Base-by-base conservation (phyloP, 1,284 basidiomycete species). In the Bjerkandera adusta region DNA sequence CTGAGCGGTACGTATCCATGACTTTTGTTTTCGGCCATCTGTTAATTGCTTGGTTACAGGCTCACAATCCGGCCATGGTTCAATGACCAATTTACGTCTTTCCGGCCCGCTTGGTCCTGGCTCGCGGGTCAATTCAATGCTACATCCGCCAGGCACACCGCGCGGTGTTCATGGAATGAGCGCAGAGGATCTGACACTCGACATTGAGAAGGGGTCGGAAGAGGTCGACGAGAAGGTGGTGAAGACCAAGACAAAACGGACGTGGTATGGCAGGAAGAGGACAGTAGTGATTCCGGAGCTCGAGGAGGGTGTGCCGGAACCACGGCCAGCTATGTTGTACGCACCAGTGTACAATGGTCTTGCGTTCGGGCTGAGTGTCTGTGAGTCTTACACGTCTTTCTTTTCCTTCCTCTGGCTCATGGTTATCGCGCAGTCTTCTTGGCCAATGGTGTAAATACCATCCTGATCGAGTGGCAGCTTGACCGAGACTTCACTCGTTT, bases 341-440 rank as follows among this genome's bases (percentile, higher is more conserved):
- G 70, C 75, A 12, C 70, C 76, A 5, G 51, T 79, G 7, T 68
- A 71, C 50, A 75, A 75, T 51, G 77, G 75, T 5, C 45, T 77
- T 15, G 67, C 72, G 1, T 69, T 72, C 26, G 68, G 61, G 8
- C 50, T 72, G 49, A 58, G 68, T 13, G 51, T 68, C 20, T 62
- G 66, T 68, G 50, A 47, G 68, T 62, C 7, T 8, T 35, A 35
- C 13, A 24, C 24, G 21, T n/a, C n/a, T n/a, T n/a, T n/a, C n/a
- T n/a, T n/a, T n/a, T 47, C 3, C 12, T 21, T 37, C 5, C 26
- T 29, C 11, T 40, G 8, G 4, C 33, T 51, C 20, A 30, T 8
- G 32, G 33, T 37, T 43, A 18, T 35, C 21, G 13, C 24, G 10
- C 43, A 72, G 74, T 67, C 55, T 71, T 70, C 54, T 55, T 68